Evolutionary conservation across 164 flowering plant genomes (phyloP), one percentile per base, ranked within the genome.

Genomic region (Sextonia rubra): DNA sequence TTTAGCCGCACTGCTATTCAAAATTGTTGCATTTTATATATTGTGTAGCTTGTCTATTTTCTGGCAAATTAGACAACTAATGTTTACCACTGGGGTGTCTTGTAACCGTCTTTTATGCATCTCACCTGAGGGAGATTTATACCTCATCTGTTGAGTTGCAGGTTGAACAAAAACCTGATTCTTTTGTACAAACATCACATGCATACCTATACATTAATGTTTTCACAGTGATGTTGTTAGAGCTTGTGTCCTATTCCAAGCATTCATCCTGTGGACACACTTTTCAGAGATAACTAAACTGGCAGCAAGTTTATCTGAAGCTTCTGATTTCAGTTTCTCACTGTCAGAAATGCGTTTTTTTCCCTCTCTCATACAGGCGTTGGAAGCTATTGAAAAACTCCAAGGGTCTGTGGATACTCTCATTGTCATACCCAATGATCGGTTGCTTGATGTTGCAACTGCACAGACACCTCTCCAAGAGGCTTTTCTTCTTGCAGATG

Each of bases 401-500:
- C 77, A 77, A 47, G 75, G 48, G 30, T 71, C 68, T 29, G 78
- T 80, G 62, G 80, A 71, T 67, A 80, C 80, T 2, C 79, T 80
- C 23, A 76, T 74, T 22, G 77, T 80, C 67, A 77, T 79, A 73
- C 79, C 82, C 71, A 77, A 77, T 66, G 80, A 80, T 64, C 71
- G 78, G 58, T 80, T 77, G 76, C 76, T 77, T 37, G 76, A 69
- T 37, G 64, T 77, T 0, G 80, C 75, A 12, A 58, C 75, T 68
- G 70, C 69, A 64, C 71, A 76, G 72, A 71, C 82, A 62, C 79
- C 82, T 68, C 75, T 76, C 14, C 79, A 76, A 64, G 82, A 80
- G 62, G 77, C 82, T 65, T 77, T 77, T 63, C 73, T 72, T 74
- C 70, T 80, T 68, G 78, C 74, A 7, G 83, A 80, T 49, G 80